These are phyloP conservation scores for Thoreauomyces humboldtii DNA, from an alignment of 192 early-diverging fungal genomes.

Conservation along the genomic window DNA sequence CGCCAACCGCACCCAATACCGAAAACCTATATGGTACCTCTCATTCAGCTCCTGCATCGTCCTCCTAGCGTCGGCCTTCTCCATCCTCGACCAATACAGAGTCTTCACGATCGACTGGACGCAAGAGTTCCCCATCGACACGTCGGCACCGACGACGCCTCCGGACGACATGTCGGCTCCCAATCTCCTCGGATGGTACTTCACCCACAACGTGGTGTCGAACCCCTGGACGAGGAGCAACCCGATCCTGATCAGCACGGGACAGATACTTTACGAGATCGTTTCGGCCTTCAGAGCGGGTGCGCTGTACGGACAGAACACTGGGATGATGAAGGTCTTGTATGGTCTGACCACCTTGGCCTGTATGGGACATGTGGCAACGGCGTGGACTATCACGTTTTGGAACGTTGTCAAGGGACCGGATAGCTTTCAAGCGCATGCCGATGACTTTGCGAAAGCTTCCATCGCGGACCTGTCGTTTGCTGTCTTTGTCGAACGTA, in stretches of 20 bases:
- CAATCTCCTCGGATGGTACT: not conserved
- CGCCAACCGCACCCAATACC: not conserved
- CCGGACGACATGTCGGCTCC: not conserved
- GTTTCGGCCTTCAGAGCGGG: not conserved
- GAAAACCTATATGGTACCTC: constrained; percentile 8
- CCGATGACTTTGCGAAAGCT: not conserved
- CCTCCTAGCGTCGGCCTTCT: not conserved
- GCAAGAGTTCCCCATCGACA: not conserved
- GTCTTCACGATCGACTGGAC: not conserved
- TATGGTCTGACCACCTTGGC: not conserved
- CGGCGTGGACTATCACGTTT: not conserved
- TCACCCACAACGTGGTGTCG: not conserved
- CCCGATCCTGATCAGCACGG: not conserved
- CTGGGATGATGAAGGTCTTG: not conserved
- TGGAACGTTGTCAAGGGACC: not conserved
- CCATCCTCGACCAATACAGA: not conserved
- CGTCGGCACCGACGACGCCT: too few relatives aligned
- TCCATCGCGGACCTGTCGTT: constrained; percentile 1
- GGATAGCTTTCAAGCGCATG: not conserved
- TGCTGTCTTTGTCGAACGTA: constrained; percentile 5
- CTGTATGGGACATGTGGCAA: not conserved
- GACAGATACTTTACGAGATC: not conserved
- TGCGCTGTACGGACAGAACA: not conserved
- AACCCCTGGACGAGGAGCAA: not conserved
- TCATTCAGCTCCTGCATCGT: not conserved